Conservation (phyloP, 1,284 basidiomycete species). For the Albatrellus sp. region DNA sequence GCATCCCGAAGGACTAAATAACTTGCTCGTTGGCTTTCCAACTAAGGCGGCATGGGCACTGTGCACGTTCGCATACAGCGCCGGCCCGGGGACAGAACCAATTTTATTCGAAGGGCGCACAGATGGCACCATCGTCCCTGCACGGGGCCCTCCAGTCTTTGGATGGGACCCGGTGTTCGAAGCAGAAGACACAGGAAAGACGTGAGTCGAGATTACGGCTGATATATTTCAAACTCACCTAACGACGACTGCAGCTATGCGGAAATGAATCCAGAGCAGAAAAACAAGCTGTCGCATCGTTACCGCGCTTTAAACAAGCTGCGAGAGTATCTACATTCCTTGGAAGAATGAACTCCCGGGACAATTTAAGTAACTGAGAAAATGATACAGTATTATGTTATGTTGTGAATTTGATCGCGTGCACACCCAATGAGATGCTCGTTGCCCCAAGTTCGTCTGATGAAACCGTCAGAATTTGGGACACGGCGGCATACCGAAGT, state of each 20-base stretch:
- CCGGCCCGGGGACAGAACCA: conserved; percentile 70
- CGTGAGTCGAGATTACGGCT: conserved; percentile 34
- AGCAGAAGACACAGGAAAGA: conserved; percentile 61
- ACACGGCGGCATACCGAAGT: no score
- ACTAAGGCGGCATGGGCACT: conserved; percentile 79
- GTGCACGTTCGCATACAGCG: conserved; percentile 92
- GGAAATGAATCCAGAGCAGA: conserved; percentile 82
- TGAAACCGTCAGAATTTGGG: no score
- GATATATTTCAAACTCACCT: conserved; percentile 4
- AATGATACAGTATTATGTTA: no score
- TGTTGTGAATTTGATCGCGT: no score
- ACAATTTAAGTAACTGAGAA: no score
- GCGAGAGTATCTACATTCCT: conserved; percentile 41
- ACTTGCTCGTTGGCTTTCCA: conserved; percentile 73
- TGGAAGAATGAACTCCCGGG: no score
- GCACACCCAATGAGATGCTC: no score
- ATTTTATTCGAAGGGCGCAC: conserved; percentile 91
- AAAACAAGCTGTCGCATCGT: conserved; percentile 86
- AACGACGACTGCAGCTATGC: conserved; percentile 56
- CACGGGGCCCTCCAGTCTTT: conserved; percentile 68
- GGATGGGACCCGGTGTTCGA: conserved; percentile 93
- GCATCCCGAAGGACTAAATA: conserved; percentile 57
- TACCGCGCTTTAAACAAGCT: conserved; percentile 82
- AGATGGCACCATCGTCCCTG: conserved; percentile 77
- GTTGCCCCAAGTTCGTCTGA: no score